Evolutionary conservation across 148 eudicot species (phyloP), one percentile per base, ranked within the genome.

Genomic region (Beta vulgaris): DNA sequence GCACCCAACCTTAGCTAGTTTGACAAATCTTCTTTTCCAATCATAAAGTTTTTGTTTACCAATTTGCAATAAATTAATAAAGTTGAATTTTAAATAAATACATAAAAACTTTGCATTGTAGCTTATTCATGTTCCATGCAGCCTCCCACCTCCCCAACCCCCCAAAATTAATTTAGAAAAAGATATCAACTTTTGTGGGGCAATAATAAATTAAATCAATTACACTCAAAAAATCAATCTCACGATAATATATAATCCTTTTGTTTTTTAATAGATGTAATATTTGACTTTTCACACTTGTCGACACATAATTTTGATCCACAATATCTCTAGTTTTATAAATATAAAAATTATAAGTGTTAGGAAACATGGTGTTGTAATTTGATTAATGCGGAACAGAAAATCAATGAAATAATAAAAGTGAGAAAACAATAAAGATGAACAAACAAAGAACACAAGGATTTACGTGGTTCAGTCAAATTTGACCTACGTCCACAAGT

Each of bases 1-100:
- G 73, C 23, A 66, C 54, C 78, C 78, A 66, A 66, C 82, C 57
- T 71, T 19, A 46, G 18, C 75, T 49, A 44, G 66, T 69, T 69
- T 59, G 31, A 65, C 60, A 57, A 73, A 43, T 74, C 82, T 79
- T 74, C 71, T 69, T 23, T 51, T 51, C 78, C 54, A 74, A 74
- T 79, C 82, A 73, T 73, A 63, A 51, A 63, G 25, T 29, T 46
- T 63, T 64, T 32, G 58, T 63, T 46, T 64, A 74, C 46, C 53
- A 51, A 34, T 59, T 3, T 37, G 6, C 14, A 61, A 25, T 57
- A 25, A 57, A 2, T 57, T 1, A 9, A n/a, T 48, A 18, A 21
- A 35, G n/a, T 10, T 32, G 63, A 18, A 37, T 8, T 10, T 16
- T 10, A 64, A 72, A 21, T 4, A 16, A 34, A 25, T n/a, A 37